Base-by-base conservation (phyloP, 331 rosid genomes). In the Dryas integrifolia region DNA sequence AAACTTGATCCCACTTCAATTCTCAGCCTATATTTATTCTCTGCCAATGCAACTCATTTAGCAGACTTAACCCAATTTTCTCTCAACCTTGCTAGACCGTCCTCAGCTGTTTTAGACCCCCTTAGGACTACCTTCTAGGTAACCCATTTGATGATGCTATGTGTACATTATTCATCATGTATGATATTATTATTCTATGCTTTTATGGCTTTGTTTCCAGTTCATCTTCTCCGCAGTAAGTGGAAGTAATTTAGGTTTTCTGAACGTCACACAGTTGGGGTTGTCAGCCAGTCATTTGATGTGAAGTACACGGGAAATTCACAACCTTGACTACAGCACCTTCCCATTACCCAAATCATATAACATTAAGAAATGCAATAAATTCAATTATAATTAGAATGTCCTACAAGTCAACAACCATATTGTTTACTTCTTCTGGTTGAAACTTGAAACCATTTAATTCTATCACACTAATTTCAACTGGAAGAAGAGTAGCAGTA, bases 21-120 rank as follows among this genome's bases (percentile, higher is more conserved):
- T 12, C 14, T 50, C 41, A 2, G 58, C 15, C 66, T 4, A 5
- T 56, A 50, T 58, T 79, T 74, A 13, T 61, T 55, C 72, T 51
- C 24, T 58, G 68, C 72, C 69, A 67, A 69, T 80, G 74, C 66
- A 30, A 41, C 64, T 71, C 77, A 71, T 60, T 73, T 58, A 71
- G 73, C 86, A 80, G 83, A 84, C 78, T 72, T 78, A 82, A 78
- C 90, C 85, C 84, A 88, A 80, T 85, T 77, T 74, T 75, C 76
- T 49, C 52, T 61, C 55, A 21, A 21, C 72, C 49, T 4, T 30
- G 64, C 38, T 58, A 69, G 75, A 57, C 9, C 68, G 69, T 18
- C 30, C 13, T 67, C 69, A 6, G 69, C 52, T 7, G 35, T 15
- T 12, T 49, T 76, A 75, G 78, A 62, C 73, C 43, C 73, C 59